Evolutionary conservation across 176 grass and related monocot species (phyloP).

Genomic region (Triticum dicoccoides): DNA sequence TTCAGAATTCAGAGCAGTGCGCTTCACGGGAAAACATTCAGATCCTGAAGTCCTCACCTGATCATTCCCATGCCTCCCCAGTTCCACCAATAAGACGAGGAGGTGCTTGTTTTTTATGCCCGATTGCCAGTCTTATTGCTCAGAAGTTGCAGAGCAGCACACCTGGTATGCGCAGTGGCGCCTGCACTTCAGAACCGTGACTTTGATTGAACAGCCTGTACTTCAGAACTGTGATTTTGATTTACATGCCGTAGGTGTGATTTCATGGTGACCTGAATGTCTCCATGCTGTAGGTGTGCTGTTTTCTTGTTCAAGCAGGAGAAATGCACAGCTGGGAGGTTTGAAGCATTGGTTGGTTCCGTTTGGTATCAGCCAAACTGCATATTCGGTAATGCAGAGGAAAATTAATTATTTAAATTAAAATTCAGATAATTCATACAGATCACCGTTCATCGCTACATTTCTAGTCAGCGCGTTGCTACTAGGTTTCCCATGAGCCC

Average conservation of each 20-base stretch:
- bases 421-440: background rate
- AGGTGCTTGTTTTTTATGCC: background rate
- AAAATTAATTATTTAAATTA: background rate
- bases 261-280: too few species aligned
- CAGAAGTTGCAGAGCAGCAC: background rate
- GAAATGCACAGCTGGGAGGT: background rate
- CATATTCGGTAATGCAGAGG: background rate
- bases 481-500: conserved; percentile 88
- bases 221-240: too few species aligned
- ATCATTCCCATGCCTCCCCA: background rate
- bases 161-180: background rate
- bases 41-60: background rate
- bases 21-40: background rate
- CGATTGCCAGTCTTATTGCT: background rate
- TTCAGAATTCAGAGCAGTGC: conserved; percentile 3
- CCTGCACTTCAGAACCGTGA: background rate
- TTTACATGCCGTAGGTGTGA: too few species aligned
- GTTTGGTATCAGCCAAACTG: background rate
- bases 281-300: too few species aligned
- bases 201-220: too few species aligned
- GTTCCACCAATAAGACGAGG: background rate
- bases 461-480: conserved; percentile 39
- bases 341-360: background rate
- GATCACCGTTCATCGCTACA: background rate
- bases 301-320: background rate